Evolutionary conservation across 768 basidiomycete genomes (phyloP), one percentile per base, ranked within the genome.

Genomic region (Lactarius sp.): DNA sequence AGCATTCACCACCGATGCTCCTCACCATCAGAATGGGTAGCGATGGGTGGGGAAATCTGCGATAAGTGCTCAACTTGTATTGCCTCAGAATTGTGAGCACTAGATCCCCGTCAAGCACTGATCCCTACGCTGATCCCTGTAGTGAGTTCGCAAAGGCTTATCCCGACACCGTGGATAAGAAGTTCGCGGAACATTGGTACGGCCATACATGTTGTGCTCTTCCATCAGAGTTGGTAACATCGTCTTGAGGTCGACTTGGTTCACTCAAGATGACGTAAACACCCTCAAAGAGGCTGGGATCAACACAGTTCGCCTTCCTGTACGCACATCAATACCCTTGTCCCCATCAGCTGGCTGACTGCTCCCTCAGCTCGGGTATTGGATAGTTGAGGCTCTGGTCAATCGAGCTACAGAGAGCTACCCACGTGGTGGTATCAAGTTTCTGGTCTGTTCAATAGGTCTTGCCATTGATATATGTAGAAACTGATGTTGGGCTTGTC

Each of bases 221-320:
- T 42, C 50, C 51, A n/a, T 62, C n/a, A 3, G 20, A 44, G 41
- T 58, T 51, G 50, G 16, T 52, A 49, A 55, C 55, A 9, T 36
- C 18, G 39, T 34, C 12, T 31, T 13, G 34, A 86, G 85, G 86
- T 69, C 79, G 10, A 82, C 83, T 0, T 92, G 90, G 90, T 90
- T 92, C 71, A 86, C 77, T 8, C 75, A 87, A 64, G 56, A 73
- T 1, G 82, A 92, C 62, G 85, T 91, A 18, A 60, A 82, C 53
- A 69, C 78, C n/a, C 75, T 92, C 10, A 73, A 72, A 14, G 73
- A 67, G 4, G 75, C 77, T 2, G 86, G 86, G 4, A 84, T 92
- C 66, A 92, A 92, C 69, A 87, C 87, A 18, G 86, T 88, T 64
- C 84, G 90, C 37, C 77, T 92, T 68, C 90, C 90, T 0, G 88